Conservation (phyloP, 148 eudicot species). For the Agrostemma githago region DNA sequence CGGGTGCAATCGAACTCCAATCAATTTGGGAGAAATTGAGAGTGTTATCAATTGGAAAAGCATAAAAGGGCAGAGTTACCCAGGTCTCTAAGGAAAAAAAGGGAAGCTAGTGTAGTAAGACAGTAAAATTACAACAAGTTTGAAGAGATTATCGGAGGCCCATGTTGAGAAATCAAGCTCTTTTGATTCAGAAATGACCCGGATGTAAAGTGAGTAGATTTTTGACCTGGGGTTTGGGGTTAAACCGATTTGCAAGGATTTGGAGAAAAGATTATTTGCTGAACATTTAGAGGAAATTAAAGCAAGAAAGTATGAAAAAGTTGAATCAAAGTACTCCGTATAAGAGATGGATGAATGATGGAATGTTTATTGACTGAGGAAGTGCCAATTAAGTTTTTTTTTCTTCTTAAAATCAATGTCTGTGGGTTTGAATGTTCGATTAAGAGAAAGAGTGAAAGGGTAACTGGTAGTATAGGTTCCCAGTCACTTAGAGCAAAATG, state of each 20-base stretch:
- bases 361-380: no score
- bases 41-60: constrained; percentile 44
- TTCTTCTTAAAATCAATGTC: no score
- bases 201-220: constrained; percentile 32
- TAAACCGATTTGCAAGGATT: constrained; percentile 36
- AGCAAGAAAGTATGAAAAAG: no score
- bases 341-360: no score
- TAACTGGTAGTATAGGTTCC: no score
- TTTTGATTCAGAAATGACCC: constrained; percentile 43
- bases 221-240: constrained; percentile 38
- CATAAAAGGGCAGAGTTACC: constrained; percentile 66
- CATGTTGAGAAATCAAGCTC: constrained; percentile 68
- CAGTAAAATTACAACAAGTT: constrained; percentile 42
- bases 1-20: constrained; percentile 44
- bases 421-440: no score
- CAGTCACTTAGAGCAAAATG: no score
- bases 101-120: constrained; percentile 60
- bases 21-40: constrained; percentile 50
- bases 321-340: no score
- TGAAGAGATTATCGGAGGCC: constrained; percentile 70
- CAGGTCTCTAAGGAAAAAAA: constrained; percentile 64
- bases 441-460: no score
- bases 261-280: no score
- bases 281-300: no score
- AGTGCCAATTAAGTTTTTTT: no score